phyloP scores from a whole-genome alignment of 1,284 basidiomycete genomes.

The Heterobasidion annosum region DNA sequence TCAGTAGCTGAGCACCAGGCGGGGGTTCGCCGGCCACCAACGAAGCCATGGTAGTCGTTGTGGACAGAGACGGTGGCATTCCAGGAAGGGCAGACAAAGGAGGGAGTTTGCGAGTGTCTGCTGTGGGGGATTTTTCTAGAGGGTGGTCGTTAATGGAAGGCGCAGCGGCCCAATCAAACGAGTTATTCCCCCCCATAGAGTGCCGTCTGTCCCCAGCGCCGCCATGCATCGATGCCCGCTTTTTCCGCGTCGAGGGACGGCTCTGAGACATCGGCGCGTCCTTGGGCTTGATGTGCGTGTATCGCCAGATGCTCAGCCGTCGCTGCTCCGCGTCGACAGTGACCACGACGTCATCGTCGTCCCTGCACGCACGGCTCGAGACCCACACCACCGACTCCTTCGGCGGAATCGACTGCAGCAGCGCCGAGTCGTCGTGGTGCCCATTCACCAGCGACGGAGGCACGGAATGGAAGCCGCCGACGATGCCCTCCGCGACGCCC shows the following conservation, averaged over 20 bases:
- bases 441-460: slow-evolving; percentile 42
- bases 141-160: slow-evolving; percentile 11
- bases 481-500: slow-evolving; percentile 49
- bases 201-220: slow-evolving; percentile 8
- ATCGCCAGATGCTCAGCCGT: slow-evolving; percentile 60
- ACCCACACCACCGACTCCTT: slow-evolving; percentile 57
- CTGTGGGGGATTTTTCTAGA: slow-evolving; percentile 8
- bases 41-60: slow-evolving; percentile 42
- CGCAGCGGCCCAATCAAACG: slow-evolving; percentile 7
- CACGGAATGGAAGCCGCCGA: slow-evolving; percentile 30
- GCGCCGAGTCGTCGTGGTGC: slow-evolving; percentile 29
- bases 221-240: slow-evolving; percentile 9
- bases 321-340: slow-evolving; percentile 45
- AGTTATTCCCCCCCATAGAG: slow-evolving; percentile 3
- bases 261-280: slow-evolving; percentile 30
- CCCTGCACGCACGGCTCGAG: slow-evolving; percentile 34
- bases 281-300: slow-evolving; percentile 52
- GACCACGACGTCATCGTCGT: slow-evolving; percentile 40
- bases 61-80: slow-evolving; percentile 27
- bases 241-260: slow-evolving; percentile 10
- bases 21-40: slow-evolving; percentile 25
- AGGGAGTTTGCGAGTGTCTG: slow-evolving; percentile 12
- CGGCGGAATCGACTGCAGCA: slow-evolving; percentile 40
- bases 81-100: slow-evolving; percentile 14
- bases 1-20: slow-evolving; percentile 16